Evolutionary conservation across 2,329 filamentous ascomycete genomes (phyloP).

Genomic region (Pseudocercospora fuligena): DNA sequence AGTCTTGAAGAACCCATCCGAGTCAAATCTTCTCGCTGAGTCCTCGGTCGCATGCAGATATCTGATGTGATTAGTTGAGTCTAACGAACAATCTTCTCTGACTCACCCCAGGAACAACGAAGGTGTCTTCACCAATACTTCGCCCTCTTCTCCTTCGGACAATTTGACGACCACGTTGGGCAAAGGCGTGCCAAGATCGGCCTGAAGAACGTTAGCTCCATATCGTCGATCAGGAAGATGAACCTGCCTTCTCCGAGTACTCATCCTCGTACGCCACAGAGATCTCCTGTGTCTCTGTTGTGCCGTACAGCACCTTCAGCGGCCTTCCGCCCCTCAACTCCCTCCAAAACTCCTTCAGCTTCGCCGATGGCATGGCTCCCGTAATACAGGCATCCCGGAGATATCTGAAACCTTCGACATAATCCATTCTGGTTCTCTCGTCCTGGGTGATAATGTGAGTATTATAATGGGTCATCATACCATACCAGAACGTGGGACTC

Average conservation of each 20-base stretch:
- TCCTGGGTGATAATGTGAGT: not conserved
- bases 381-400: constrained; percentile 1
- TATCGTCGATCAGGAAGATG: not conserved
- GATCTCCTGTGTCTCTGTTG: constrained; percentile 10
- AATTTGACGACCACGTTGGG: constrained; percentile 1
- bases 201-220: not conserved
- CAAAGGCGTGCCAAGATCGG: constrained; percentile 4
- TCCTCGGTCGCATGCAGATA: constrained; percentile 7
- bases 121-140: constrained; percentile 11
- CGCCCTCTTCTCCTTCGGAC: not conserved
- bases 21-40: constrained; percentile 7
- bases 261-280: constrained; percentile 5
- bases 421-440: not conserved
- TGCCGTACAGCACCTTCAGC: not conserved
- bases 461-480: constrained; percentile 8
- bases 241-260: not conserved
- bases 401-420: constrained; percentile 3
- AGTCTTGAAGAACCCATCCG: constrained; percentile 8
- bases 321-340: not conserved
- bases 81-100: not conserved
- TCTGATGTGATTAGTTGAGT: not conserved
- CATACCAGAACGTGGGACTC: constrained; percentile 11
- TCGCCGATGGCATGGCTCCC: constrained; percentile 4
- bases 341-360: constrained; percentile 11
- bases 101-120: constrained; percentile 7